A percentile compares a stretch with the other conserved stretches of the same genome.
phyloP scores from a whole-genome alignment of 345 rosid species.

The Brassica carinata region DNA sequence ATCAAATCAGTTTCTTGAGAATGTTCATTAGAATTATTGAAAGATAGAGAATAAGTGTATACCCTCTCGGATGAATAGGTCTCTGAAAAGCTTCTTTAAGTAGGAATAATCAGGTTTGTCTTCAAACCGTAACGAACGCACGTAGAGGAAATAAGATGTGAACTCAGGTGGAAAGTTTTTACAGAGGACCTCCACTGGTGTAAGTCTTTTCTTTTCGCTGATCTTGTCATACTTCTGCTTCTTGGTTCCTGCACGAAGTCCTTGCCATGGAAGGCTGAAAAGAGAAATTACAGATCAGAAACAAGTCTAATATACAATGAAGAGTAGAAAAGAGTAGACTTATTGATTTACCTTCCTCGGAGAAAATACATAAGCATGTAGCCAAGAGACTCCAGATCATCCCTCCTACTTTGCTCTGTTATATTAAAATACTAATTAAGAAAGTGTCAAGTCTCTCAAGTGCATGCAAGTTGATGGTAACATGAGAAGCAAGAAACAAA shows the following conservation, averaged over 20 bases:
- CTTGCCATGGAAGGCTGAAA: constrained; percentile 96
- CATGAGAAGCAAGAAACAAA: neutral
- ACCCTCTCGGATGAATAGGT: constrained; percentile 93
- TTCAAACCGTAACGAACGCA: constrained; percentile 91
- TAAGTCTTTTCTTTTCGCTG: constrained; percentile 89
- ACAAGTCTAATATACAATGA: constrained; percentile 5
- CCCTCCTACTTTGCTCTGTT: constrained; percentile 98
- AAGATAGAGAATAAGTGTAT: neutral
- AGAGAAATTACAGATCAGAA: constrained; percentile 11
- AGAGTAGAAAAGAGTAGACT: neutral
- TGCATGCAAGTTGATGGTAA: constrained; percentile 1
- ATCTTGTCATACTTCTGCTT: constrained; percentile 98
- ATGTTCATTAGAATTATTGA: neutral
- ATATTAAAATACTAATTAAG: neutral
- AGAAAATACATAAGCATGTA: constrained; percentile 95
- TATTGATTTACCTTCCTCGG: constrained; percentile 75
- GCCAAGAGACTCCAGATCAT: constrained; percentile 98
- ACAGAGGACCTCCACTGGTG: constrained; percentile 93
- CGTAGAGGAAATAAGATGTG: constrained; percentile 89
- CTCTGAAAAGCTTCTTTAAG: constrained; percentile 92
- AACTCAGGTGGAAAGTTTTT: constrained; percentile 84
- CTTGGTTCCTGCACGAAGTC: constrained; percentile 89
- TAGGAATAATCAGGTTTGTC: constrained; percentile 96
- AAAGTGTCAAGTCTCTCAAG: constrained; percentile 17
- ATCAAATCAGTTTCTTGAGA: constrained; percentile 6